A percentile compares a stretch with the other conserved stretches of the same genome.
Evolutionary conservation across 2,329 filamentous ascomycete species (phyloP).

Genomic region (Ceratocystis alfenasii): DNA sequence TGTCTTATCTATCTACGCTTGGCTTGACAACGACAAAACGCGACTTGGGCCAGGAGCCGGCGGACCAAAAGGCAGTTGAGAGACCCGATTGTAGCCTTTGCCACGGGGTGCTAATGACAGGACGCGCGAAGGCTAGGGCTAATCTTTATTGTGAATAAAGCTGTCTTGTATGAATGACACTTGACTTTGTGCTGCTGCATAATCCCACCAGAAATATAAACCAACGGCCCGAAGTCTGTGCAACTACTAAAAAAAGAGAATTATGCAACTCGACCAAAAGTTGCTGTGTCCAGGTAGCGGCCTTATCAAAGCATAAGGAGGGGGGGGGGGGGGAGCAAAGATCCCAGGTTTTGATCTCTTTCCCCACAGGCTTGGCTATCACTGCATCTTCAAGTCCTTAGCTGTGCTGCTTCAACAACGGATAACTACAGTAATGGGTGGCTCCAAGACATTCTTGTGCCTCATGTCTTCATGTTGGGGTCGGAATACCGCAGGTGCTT

Average conservation of each 20-base stretch:
- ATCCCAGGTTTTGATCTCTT: background rate
- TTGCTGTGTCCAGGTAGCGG: background rate
- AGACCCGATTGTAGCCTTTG: background rate
- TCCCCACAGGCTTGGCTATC: background rate
- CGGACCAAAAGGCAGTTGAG: no score
- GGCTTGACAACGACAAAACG: background rate
- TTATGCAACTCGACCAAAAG: background rate
- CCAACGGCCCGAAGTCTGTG: background rate
- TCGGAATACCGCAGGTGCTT: background rate
- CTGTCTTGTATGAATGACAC: slow-evolving; percentile 7
- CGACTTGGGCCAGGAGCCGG: no score
- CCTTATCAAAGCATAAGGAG: background rate
- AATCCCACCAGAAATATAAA: background rate
- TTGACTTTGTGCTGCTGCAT: background rate
- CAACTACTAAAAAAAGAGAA: background rate
- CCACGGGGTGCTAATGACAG: background rate
- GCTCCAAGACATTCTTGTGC: background rate
- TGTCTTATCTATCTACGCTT: background rate
- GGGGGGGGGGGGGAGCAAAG: background rate
- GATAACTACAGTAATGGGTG: background rate
- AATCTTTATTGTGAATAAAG: background rate
- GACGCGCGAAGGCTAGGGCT: background rate
- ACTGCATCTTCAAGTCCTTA: background rate
- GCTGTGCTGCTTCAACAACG: background rate
- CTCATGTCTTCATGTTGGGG: background rate